A percentile compares a stretch with the other conserved stretches of the same genome.
Evolutionary conservation across 768 basidiomycete species (phyloP).

Genomic region (Auricularia sp.): DNA sequence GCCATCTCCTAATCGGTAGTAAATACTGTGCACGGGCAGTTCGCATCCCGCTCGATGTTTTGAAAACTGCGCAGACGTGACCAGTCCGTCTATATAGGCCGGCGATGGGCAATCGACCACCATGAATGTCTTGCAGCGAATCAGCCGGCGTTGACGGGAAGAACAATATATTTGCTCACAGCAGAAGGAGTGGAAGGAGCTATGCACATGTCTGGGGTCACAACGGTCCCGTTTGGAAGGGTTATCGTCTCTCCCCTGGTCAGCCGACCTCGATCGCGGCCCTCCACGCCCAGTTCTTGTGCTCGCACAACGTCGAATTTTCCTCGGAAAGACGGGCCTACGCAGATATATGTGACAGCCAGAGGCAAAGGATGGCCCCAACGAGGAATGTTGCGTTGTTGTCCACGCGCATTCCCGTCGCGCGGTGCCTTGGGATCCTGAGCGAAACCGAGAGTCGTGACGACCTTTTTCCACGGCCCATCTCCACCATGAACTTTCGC

Average conservation of each 20-base stretch:
- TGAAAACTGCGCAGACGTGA: conserved; percentile 35
- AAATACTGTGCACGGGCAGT: conserved; percentile 41
- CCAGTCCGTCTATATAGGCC: conserved; percentile 43
- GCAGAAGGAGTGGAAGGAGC: conserved; percentile 10
- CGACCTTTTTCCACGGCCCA: background rate
- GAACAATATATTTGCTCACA: conserved; percentile 24
- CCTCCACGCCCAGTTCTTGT: conserved; percentile 44
- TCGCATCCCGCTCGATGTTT: conserved; percentile 25
- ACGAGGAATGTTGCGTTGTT: background rate
- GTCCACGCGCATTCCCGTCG: no score
- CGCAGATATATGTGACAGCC: conserved; percentile 26
- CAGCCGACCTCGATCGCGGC: conserved; percentile 49
- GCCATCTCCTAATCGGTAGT: conserved; percentile 61
- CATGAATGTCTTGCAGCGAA: conserved; percentile 39
- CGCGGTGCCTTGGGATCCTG: background rate
- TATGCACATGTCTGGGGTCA: conserved; percentile 18
- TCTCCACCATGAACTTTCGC: background rate
- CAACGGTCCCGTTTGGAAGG: conserved; percentile 29
- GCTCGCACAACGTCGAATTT: conserved; percentile 70
- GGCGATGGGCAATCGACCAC: conserved; percentile 63
- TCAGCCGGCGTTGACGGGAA: background rate
- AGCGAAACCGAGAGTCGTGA: conserved; percentile 5
- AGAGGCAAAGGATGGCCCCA: conserved; percentile 2
- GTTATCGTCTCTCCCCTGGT: conserved; percentile 55
- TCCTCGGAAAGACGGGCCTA: conserved; percentile 37